These are phyloP conservation scores for Aureobasidium uvarum DNA, from an alignment of 2,329 filamentous ascomycete species.

Conservation along the genomic window DNA sequence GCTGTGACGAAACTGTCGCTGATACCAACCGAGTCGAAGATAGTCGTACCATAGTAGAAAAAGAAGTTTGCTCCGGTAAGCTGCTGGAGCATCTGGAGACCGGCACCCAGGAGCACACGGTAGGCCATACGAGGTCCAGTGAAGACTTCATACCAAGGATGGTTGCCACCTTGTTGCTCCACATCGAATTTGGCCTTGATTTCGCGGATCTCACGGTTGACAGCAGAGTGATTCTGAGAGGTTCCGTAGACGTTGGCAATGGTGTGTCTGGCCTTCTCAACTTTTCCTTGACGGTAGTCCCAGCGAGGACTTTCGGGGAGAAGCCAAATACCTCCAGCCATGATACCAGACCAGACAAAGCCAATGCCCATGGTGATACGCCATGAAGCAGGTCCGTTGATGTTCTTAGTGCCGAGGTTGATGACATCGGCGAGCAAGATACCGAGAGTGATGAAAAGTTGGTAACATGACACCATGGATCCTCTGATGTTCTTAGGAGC, in stretches of 20 bases:
- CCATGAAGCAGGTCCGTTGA: constrained; percentile 55
- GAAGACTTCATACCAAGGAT: constrained; percentile 66
- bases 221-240: constrained; percentile 54
- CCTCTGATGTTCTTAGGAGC: constrained; percentile 64
- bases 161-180: constrained; percentile 49
- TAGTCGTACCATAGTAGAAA: constrained; percentile 53
- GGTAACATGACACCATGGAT: constrained; percentile 62
- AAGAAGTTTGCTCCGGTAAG: constrained; percentile 68
- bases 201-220: constrained; percentile 54
- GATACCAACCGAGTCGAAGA: constrained; percentile 44
- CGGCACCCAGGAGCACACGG: constrained; percentile 61
- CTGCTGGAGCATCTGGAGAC: constrained; percentile 65
- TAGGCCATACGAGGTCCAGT: constrained; percentile 65
- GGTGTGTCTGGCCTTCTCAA: constrained; percentile 51
- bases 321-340: constrained; percentile 54
- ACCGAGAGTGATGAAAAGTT: constrained; percentile 67
- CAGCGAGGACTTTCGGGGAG: constrained; percentile 59
- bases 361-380: constrained; percentile 62
- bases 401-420: constrained; percentile 60
- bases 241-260: constrained; percentile 58
- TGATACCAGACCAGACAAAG: constrained; percentile 56
- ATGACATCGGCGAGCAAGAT: constrained; percentile 55
- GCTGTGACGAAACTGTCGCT: constrained; percentile 47
- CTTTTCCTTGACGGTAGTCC: constrained; percentile 57
- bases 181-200: constrained; percentile 57